These are phyloP conservation scores for Microdochium paspali DNA, from an alignment of 2,329 filamentous ascomycete species.

Conservation along the genomic window DNA sequence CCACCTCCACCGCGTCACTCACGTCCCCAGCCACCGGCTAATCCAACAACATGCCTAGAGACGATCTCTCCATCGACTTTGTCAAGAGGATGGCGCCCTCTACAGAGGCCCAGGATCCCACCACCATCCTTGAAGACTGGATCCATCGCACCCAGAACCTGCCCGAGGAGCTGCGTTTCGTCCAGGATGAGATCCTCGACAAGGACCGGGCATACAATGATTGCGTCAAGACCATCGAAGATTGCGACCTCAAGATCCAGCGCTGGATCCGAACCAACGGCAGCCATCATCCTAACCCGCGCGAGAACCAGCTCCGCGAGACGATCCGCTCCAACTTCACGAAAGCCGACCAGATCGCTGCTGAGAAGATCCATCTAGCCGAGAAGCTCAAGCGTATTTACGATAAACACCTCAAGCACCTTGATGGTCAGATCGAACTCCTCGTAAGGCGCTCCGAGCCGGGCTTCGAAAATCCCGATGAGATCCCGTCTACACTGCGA, in stretches of 20 bases:
- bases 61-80: slow-evolving; percentile 63
- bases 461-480: slow-evolving; percentile 52
- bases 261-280: slow-evolving; percentile 74
- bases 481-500: slow-evolving; percentile 53
- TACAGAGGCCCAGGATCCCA: slow-evolving; percentile 50
- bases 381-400: slow-evolving; percentile 52
- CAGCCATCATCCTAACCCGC: slow-evolving; percentile 63
- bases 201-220: slow-evolving; percentile 68
- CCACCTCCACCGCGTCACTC: background rate
- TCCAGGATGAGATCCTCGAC: slow-evolving; percentile 74
- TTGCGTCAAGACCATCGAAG: slow-evolving; percentile 58
- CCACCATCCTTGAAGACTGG: slow-evolving; percentile 71
- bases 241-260: slow-evolving; percentile 66
- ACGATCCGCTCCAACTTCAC: slow-evolving; percentile 60
- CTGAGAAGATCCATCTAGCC: slow-evolving; percentile 64
- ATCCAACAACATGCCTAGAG: slow-evolving; percentile 63
- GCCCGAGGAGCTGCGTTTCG: slow-evolving; percentile 72
- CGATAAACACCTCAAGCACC: slow-evolving; percentile 54
- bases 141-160: slow-evolving; percentile 67
- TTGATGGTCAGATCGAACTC: slow-evolving; percentile 53
- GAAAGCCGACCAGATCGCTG: slow-evolving; percentile 59
- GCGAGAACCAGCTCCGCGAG: slow-evolving; percentile 59
- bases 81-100: slow-evolving; percentile 55
- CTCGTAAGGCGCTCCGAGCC: slow-evolving; percentile 53
- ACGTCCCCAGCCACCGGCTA: slow-evolving; percentile 10